Evolutionary conservation across 2,329 filamentous ascomycete species (phyloP), one percentile per base, ranked within the genome.

Genomic region (Cercospora berteroae): DNA sequence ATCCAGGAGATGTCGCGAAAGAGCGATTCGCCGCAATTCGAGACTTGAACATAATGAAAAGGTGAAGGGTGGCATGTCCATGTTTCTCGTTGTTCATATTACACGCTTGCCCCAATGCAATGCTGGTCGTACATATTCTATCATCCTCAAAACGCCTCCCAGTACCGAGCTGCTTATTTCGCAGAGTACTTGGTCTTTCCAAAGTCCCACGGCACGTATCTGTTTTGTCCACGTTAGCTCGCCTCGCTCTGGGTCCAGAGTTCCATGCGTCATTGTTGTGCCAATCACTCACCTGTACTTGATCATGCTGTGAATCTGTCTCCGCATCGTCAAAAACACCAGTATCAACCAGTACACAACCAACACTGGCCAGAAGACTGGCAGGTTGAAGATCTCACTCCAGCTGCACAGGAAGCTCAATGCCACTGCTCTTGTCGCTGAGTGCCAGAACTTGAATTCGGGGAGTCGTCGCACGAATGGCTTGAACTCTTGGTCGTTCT

Each of bases 271-370:
- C n/a, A n/a, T n/a, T n/a, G n/a, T n/a, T n/a, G n/a, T n/a, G n/a
- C n/a, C n/a, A 1, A 36, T 33, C 9, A 97, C 93, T 79, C 97
- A 99, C 82, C 94, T 92, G 85, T 98, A 99, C 85, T 98, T 99
- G 87, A 99, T 94, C 95, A 99, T 99, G 83, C 98, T 95, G 84
- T 99, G 95, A 75, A 99, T 99, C 83, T 99, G 95, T 85, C 95
- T 92, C 81, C 95, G 89, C 95, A 99, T 99, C 65, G 95, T 99
- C 81, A 99, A 83, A 76, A 93, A 87, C 78, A 99, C 97, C 69
- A 99, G 85, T 78, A 99, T 96, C 79, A 99, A 86, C 94, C 95
- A 99, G 84, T 99, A 99, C 81, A 99, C 91, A 71, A 99, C 93
- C 80, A 99, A 83, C 7, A 99, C 93, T 13, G 95, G 95, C 95